These are phyloP conservation scores for Flaveria sonorensis DNA, from an alignment of 129 eudicot species.

Conservation along the genomic window DNA sequence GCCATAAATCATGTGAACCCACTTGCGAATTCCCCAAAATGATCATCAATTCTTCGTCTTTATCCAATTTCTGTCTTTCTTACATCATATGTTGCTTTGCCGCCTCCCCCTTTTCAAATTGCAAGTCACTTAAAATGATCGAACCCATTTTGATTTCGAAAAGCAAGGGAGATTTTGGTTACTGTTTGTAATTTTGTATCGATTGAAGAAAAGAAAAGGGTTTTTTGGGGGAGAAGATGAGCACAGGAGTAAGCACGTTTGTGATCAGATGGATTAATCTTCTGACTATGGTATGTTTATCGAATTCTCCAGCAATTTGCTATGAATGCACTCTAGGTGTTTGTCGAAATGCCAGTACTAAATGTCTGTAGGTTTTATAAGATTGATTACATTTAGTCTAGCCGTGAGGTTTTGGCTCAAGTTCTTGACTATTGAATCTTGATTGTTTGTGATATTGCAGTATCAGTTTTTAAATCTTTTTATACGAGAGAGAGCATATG, in stretches of 20 bases:
- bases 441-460: not conserved
- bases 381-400: not conserved
- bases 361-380: not conserved
- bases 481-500: not conserved
- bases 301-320: not conserved
- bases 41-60: constrained; percentile 28
- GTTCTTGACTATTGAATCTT: constrained; percentile 7
- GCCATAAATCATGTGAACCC: constrained; percentile 39
- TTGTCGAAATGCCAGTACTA: constrained; percentile 16
- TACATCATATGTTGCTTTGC: constrained; percentile 24
- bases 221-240: constrained; percentile 38
- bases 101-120: constrained; percentile 30
- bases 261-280: constrained; percentile 86
- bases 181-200: not conserved
- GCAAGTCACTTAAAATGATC: constrained; percentile 20
- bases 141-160: not conserved
- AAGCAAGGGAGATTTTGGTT: not conserved
- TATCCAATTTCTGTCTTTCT: constrained; percentile 20
- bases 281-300: constrained; percentile 59
- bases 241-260: constrained; percentile 72
- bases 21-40: constrained; percentile 26
- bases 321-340: constrained; percentile 23
- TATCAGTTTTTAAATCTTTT: not conserved
- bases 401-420: constrained; percentile 22
- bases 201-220: constrained; percentile 18